phyloP scores from a whole-genome alignment of 176 grass and related monocot species.

The Dactylis glomerata region DNA sequence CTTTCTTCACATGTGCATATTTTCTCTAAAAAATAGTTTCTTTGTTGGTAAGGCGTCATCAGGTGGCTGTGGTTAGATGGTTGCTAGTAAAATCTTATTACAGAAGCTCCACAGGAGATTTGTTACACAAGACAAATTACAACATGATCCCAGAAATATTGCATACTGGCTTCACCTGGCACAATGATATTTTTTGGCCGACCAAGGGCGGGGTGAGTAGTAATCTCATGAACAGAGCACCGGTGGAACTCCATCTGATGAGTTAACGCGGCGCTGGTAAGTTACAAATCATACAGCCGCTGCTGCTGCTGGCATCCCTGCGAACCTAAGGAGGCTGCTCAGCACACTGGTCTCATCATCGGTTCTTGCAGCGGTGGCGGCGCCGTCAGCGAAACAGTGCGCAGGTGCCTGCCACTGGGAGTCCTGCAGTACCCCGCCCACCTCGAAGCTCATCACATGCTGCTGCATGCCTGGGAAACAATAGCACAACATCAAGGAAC shows the following conservation, averaged over 20 bases:
- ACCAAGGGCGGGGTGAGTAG: too few relatives aligned
- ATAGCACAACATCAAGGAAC: neutral
- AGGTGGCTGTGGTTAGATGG: neutral
- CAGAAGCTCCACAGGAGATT: neutral
- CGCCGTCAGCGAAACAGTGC: conserved; percentile 30
- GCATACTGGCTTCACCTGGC: neutral
- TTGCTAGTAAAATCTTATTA: neutral
- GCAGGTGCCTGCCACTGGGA: conserved; percentile 53
- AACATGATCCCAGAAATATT: neutral
- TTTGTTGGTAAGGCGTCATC: neutral
- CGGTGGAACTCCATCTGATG: neutral
- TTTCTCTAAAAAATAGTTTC: neutral
- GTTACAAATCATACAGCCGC: neutral
- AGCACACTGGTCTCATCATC: neutral
- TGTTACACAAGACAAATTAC: neutral
- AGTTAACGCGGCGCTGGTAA: too few relatives aligned
- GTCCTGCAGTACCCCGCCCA: conserved; percentile 49
- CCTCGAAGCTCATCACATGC: conserved; percentile 65
- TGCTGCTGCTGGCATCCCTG: neutral
- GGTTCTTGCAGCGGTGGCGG: neutral
- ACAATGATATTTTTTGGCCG: neutral
- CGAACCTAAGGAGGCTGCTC: conserved; percentile 29
- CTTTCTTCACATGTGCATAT: neutral
- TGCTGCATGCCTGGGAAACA: conserved; percentile 35
- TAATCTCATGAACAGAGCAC: too few relatives aligned